A percentile compares a stretch with the other conserved stretches of the same genome.
phyloP scores from a whole-genome alignment of 2,329 filamentous ascomycete species.

The Penicillium sp. region DNA sequence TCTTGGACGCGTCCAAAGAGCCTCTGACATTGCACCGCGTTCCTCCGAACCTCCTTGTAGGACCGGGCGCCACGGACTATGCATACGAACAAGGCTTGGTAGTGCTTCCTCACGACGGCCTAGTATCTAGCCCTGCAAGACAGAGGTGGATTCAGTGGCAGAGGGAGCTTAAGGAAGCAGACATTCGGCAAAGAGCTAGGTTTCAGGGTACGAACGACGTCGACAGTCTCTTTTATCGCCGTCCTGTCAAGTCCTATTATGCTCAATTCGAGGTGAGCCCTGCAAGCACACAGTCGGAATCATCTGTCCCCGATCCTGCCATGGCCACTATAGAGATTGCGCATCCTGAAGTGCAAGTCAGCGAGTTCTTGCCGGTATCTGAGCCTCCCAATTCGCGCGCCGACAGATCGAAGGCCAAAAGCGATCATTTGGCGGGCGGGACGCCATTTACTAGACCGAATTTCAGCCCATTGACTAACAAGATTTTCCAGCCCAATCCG shows the following conservation, averaged over 20 bases:
- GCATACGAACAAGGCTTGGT: conserved; percentile 78
- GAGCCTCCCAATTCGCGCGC: neutral
- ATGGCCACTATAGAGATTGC: neutral
- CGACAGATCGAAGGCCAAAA: neutral
- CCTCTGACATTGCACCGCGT: conserved; percentile 85
- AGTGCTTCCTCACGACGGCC: conserved; percentile 72
- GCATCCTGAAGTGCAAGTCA: neutral
- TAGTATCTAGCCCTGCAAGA: conserved; percentile 79
- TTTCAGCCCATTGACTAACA: neutral
- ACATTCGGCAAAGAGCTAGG: conserved; percentile 49
- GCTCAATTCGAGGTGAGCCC: conserved; percentile 27
- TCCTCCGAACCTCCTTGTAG: conserved; percentile 88
- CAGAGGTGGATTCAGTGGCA: conserved; percentile 82
- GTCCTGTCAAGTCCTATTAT: conserved; percentile 29
- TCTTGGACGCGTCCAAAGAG: conserved; percentile 77
- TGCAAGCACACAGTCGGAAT: conserved; percentile 19
- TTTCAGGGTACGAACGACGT: conserved; percentile 30
- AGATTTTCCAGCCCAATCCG: conserved; percentile 9
- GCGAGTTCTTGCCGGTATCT: neutral
- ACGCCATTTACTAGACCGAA: neutral
- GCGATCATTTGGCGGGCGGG: conserved; percentile 4
- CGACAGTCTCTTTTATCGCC: conserved; percentile 29
- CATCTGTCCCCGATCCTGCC: neutral
- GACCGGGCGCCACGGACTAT: conserved; percentile 84
- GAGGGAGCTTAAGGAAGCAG: conserved; percentile 68